Base-by-base conservation (phyloP, 2,329 filamentous ascomycete genomes). In the Hypomyces perniciosus region DNA sequence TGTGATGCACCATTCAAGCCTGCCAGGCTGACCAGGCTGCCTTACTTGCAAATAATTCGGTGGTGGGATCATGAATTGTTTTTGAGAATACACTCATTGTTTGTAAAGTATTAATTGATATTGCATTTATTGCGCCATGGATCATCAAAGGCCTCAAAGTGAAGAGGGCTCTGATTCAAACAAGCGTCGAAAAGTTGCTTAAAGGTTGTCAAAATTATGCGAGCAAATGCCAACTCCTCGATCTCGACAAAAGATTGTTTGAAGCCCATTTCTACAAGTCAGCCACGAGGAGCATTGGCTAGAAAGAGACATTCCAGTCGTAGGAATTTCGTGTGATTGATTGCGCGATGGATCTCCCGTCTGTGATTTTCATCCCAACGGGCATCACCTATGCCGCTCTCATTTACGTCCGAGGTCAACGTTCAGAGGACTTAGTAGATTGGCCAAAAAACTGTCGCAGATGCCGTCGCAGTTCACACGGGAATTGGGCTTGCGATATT, bases 381-480 rank as follows among this genome's bases (percentile, higher is more conserved):
- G 49, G 49, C 9, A 39, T 42, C 13, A 37, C 39, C 27, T 75
- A 75, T 43, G 57, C 72, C 3, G 69, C 72, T 9, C 64, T 75
- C 13, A 75, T 71, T 60, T 75, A 75, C 55, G 71, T 74, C 30
- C 72, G 69, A 62, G 69, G 69, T 13, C 43, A 41, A 28, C 35
- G 43, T 4, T 26, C 30, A 7, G 44, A 46, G 13, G 49, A 51
- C 20, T 13, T 46, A 37, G 38, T 51, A 13, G 45, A 57, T 60
- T 6, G 58, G 60, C 6, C 54, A 31, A 63, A 63, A 67, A 42
- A 72, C 71, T 5, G 68, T 74, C 44, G 49, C 66, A 7, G 72
- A 74, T 52, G 71, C 71, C 49, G 70, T 74, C 53, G 71, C 68
- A 66, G 59, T 75, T 13, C 20, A 62, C 69, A n/a, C 67, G 65